Percentiles rank a stretch among this genome's conserved stretches.
These are phyloP conservation scores for Asterochloris erici DNA, from an alignment of 139 green algal genomes.

Conservation along the genomic window DNA sequence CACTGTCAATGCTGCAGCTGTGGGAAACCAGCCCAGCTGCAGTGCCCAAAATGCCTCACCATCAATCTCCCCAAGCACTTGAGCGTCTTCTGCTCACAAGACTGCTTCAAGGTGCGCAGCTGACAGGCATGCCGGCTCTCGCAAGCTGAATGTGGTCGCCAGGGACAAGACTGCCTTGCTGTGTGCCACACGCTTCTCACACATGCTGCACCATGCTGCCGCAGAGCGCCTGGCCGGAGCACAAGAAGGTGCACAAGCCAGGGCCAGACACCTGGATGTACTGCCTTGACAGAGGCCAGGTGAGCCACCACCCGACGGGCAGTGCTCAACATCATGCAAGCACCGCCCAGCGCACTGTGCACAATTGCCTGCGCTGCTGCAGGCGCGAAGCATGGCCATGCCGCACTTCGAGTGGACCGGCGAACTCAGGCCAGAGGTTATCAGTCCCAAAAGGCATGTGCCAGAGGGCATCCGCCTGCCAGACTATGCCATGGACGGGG, in stretches of 20 bases:
- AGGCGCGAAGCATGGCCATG: constrained; percentile 47
- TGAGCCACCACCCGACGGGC: neutral
- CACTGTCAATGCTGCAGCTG: constrained; percentile 48
- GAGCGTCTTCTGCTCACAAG: constrained; percentile 88
- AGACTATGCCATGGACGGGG: constrained; percentile 60
- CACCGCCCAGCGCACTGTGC: neutral
- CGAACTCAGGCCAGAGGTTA: constrained; percentile 65
- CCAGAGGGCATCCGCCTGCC: constrained; percentile 63
- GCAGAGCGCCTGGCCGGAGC: constrained; percentile 71
- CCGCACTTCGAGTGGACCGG: constrained; percentile 88
- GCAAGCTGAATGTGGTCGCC: neutral
- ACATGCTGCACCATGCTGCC: neutral
- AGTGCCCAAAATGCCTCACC: constrained; percentile 91
- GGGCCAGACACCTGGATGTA: constrained; percentile 65
- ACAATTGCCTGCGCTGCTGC: neutral
- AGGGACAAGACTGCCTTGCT: neutral
- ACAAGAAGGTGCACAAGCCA: constrained; percentile 77
- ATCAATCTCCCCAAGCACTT: constrained; percentile 65
- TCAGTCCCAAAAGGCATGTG: constrained; percentile 71
- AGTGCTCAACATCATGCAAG: neutral
- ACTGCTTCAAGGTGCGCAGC: constrained; percentile 89
- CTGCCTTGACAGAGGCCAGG: constrained; percentile 58
- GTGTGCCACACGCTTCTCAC: neutral
- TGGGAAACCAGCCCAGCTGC: constrained; percentile 73
- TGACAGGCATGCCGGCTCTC: neutral